Conservation (phyloP, 192 early-diverging fungal species). For the Coemansia sp. region DNA sequence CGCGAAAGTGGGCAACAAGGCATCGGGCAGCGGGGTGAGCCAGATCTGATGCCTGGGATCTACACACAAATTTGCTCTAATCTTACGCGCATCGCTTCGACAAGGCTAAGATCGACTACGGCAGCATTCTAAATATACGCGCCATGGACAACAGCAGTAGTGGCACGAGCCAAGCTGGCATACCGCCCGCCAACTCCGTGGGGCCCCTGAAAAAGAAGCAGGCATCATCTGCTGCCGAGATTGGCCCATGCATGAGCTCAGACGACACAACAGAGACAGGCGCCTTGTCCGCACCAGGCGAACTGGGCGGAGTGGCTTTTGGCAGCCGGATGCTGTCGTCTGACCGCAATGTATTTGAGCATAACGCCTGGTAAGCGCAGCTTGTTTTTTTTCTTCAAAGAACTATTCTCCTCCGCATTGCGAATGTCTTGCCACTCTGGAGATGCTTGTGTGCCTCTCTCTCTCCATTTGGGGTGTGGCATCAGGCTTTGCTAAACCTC, state of each 20-base stretch:
- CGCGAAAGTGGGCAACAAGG: background rate
- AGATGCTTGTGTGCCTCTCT: background rate
- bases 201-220: conserved; percentile 37
- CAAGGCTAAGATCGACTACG: conserved; percentile 1
- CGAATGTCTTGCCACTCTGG: background rate
- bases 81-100: background rate
- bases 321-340: conserved; percentile 73
- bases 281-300: background rate
- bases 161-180: background rate
- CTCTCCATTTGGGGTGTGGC: background rate
- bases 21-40: background rate
- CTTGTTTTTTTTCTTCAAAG: conserved; percentile 2
- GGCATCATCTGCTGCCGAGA: conserved; percentile 40
- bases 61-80: background rate
- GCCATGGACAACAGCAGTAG: background rate
- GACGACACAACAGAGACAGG: conserved; percentile 6
- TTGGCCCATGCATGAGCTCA: conserved; percentile 14
- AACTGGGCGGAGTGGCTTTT: conserved; percentile 50
- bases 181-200: background rate
- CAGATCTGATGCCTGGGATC: background rate
- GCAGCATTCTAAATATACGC: conserved; percentile 1
- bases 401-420: background rate
- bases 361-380: conserved; percentile 85
- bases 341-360: conserved; percentile 75
- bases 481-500: background rate